Evolutionary conservation across 179 eudicot species (phyloP).

Genomic region (Amaranthus tricolor): DNA sequence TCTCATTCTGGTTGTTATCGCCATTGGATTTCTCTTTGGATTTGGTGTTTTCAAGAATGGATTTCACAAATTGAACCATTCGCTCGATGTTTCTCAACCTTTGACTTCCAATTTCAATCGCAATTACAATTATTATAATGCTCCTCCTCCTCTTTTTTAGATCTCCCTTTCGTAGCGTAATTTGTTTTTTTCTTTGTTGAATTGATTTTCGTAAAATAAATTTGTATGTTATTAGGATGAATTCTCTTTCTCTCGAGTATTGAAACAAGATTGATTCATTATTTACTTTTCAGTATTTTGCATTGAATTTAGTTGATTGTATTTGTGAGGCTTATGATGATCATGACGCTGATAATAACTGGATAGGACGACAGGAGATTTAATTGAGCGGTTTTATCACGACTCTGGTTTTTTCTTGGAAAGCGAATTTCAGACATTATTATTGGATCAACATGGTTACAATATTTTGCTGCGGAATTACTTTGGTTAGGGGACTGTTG

Average conservation of each 20-base stretch:
- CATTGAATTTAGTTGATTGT: no score
- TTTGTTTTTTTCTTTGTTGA: not conserved
- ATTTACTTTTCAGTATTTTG: not conserved
- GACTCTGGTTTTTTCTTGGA: no score
- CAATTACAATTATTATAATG: not conserved
- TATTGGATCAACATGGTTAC: no score
- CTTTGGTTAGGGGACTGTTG: no score
- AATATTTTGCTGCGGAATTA: no score
- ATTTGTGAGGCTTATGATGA: no score
- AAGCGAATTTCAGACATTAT: no score
- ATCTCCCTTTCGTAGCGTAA: not conserved
- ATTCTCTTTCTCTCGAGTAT: not conserved
- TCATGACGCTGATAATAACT: no score
- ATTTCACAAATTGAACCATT: conserved; percentile 45
- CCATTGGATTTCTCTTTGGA: conserved; percentile 58
- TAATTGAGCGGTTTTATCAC: no score
- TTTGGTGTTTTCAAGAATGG: conserved; percentile 76
- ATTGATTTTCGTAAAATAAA: not conserved
- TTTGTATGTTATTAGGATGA: not conserved
- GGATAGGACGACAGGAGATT: no score
- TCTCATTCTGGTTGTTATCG: conserved; percentile 37
- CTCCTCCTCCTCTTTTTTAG: conserved; percentile 11
- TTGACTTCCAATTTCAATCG: not conserved
- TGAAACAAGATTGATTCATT: not conserved
- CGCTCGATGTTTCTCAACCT: conserved; percentile 10